Conservation (phyloP, 2,329 filamentous ascomycete genomes). For the Arthrobotrys entomopaga region DNA sequence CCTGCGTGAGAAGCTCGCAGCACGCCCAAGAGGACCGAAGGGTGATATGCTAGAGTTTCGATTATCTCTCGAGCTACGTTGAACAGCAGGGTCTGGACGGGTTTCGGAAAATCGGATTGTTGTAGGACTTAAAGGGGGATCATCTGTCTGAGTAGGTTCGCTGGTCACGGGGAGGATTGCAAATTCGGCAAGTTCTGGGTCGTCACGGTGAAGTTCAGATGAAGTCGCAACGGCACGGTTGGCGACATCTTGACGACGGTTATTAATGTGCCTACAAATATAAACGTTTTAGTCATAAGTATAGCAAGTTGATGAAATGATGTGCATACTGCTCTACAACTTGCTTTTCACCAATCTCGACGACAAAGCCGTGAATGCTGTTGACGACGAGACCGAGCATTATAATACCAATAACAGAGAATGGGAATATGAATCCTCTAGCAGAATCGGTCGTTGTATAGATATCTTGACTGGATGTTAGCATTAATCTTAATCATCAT, state of each 20-base stretch:
- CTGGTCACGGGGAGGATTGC: neutral
- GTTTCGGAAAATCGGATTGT: neutral
- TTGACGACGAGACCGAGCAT: conserved; percentile 85
- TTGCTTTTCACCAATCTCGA: conserved; percentile 57
- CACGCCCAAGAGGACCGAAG: neutral
- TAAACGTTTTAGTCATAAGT: neutral
- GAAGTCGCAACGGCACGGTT: conserved; percentile 45
- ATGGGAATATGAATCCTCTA: conserved; percentile 82
- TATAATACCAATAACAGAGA: conserved; percentile 82
- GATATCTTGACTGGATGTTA: conserved; percentile 36
- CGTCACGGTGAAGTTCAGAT: conserved; percentile 35
- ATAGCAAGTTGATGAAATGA: neutral
- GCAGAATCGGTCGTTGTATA: conserved; percentile 63
- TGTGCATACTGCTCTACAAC: conserved; percentile 41
- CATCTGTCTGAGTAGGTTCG: neutral
- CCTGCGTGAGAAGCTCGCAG: conserved; percentile 9
- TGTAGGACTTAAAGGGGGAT: conserved; percentile 7
- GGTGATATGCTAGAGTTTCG: neutral
- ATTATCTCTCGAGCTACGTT: neutral
- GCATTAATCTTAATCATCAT: neutral
- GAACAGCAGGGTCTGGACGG: neutral
- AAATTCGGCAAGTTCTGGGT: conserved; percentile 35
- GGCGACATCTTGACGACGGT: conserved; percentile 39
- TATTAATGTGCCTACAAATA: conserved; percentile 38
- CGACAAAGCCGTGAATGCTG: conserved; percentile 71